Percentiles rank a stretch among this genome's conserved stretches.
Evolutionary conservation across 2,329 filamentous ascomycete genomes (phyloP).

Genomic region (Septoria linicola): DNA sequence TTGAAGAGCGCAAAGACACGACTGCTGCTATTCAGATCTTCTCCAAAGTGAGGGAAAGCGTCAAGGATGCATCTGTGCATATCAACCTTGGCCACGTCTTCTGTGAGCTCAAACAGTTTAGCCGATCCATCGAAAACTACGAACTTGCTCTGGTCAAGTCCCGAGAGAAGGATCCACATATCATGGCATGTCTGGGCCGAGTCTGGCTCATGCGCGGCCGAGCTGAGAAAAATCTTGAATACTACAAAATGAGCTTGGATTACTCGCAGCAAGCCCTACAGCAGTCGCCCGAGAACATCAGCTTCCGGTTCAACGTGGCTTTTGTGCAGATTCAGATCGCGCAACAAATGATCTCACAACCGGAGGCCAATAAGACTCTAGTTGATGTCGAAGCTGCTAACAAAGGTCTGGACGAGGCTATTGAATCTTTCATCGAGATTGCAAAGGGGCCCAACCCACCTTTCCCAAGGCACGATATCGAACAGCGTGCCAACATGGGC

Average conservation of each 20-base stretch:
- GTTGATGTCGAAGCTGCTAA: constrained; percentile 78
- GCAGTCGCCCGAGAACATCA: constrained; percentile 70
- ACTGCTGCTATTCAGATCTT: constrained; percentile 81
- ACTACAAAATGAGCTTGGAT: constrained; percentile 63
- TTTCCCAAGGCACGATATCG: constrained; percentile 85
- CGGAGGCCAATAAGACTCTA: constrained; percentile 73
- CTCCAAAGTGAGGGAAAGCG: constrained; percentile 82
- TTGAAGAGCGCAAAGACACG: constrained; percentile 91
- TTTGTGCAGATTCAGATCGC: constrained; percentile 96
- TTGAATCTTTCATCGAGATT: constrained; percentile 64
- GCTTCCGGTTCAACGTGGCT: constrained; percentile 96
- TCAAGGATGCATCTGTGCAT: constrained; percentile 80
- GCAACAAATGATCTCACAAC: constrained; percentile 70
- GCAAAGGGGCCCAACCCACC: constrained; percentile 66
- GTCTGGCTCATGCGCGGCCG: constrained; percentile 83
- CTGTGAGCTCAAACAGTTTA: constrained; percentile 83
- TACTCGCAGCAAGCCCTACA: constrained; percentile 69
- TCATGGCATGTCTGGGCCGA: constrained; percentile 81
- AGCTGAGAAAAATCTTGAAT: constrained; percentile 61
- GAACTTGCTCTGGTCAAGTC: constrained; percentile 80
- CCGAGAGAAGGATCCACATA: constrained; percentile 66
- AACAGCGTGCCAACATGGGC: constrained; percentile 96
- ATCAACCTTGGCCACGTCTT: constrained; percentile 94
- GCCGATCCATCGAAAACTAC: constrained; percentile 90
- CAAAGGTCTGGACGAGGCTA: constrained; percentile 79